Evolutionary conservation across 768 basidiomycete genomes (phyloP).

Genomic region (Mycena metata): DNA sequence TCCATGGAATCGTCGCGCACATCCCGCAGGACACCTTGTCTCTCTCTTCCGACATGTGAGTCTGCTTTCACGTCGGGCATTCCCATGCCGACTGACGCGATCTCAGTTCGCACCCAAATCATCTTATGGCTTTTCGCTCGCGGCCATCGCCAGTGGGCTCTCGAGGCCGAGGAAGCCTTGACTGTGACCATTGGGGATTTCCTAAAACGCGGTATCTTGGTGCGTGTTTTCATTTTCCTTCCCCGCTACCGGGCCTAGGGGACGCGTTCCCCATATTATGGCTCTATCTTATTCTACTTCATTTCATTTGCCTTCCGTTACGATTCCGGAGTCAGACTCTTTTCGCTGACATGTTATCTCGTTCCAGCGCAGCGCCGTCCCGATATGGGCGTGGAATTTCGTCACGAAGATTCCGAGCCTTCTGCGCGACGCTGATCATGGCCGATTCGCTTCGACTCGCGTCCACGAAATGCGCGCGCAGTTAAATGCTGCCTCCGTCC

Average conservation of each 20-base stretch:
- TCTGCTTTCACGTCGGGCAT: not conserved
- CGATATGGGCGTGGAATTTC: constrained; percentile 79
- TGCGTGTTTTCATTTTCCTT: constrained; percentile 48
- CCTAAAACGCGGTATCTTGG: constrained; percentile 80
- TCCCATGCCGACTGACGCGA: too few species aligned
- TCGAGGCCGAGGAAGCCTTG: constrained; percentile 74
- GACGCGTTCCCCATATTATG: constrained; percentile 14
- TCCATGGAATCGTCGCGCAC: constrained; percentile 71
- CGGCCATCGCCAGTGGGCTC: constrained; percentile 79
- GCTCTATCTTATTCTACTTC: not conserved
- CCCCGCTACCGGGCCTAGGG: constrained; percentile 30
- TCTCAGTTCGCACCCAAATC: constrained; percentile 75
- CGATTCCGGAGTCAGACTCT: not conserved
- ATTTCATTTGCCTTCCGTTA: not conserved
- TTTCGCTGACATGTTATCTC: constrained; percentile 1
- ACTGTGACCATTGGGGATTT: too few species aligned
- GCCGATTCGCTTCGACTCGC: too few species aligned
- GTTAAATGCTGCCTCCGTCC: too few species aligned
- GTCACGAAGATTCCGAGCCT: too few species aligned
- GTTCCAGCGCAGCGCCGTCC: constrained; percentile 78
- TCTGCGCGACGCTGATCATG: too few species aligned
- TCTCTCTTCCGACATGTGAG: constrained; percentile 74
- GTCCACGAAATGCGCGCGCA: too few species aligned
- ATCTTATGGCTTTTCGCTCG: constrained; percentile 79
- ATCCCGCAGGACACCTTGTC: constrained; percentile 76